A percentile compares a stretch with the other conserved stretches of the same genome.
Conservation (phyloP, 306 rosid genomes). For the Herpetospermum pedunculosum region DNA sequence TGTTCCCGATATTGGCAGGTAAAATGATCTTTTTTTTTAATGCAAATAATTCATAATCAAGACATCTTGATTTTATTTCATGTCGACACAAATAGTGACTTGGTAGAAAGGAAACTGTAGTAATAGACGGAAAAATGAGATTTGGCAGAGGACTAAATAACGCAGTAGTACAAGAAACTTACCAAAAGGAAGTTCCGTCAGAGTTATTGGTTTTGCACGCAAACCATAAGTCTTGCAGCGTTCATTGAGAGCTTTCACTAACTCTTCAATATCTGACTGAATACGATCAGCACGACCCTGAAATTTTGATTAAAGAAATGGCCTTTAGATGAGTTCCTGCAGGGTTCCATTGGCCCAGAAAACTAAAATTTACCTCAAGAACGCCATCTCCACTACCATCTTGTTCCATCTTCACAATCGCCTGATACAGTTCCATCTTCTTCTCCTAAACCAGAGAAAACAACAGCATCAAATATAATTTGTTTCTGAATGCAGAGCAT, state of each 20-base stretch:
- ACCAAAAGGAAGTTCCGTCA: conserved; percentile 96
- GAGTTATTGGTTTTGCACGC: conserved; percentile 66
- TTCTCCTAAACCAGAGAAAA: conserved; percentile 15
- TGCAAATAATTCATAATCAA: background rate
- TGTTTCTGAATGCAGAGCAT: background rate
- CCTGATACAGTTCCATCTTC: conserved; percentile 83
- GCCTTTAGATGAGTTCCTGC: conserved; percentile 13
- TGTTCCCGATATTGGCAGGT: background rate
- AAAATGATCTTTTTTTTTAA: background rate
- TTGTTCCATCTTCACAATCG: conserved; percentile 80
- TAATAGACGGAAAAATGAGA: background rate
- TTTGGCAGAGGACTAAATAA: conserved; percentile 6
- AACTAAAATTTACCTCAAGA: conserved; percentile 49
- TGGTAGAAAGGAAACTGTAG: background rate
- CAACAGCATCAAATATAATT: background rate
- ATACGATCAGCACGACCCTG: conserved; percentile 61
- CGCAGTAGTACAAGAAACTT: conserved; percentile 19
- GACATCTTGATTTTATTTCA: background rate
- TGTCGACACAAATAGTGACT: background rate
- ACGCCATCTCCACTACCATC: conserved; percentile 43
- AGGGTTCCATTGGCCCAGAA: conserved; percentile 9
- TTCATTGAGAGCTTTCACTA: conserved; percentile 72
- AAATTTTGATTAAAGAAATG: conserved; percentile 25
- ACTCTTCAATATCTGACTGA: conserved; percentile 66
- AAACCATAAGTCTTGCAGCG: conserved; percentile 91